Evolutionary conservation across 306 rosid species (phyloP).

Genomic region (Dalbergia cultrata): DNA sequence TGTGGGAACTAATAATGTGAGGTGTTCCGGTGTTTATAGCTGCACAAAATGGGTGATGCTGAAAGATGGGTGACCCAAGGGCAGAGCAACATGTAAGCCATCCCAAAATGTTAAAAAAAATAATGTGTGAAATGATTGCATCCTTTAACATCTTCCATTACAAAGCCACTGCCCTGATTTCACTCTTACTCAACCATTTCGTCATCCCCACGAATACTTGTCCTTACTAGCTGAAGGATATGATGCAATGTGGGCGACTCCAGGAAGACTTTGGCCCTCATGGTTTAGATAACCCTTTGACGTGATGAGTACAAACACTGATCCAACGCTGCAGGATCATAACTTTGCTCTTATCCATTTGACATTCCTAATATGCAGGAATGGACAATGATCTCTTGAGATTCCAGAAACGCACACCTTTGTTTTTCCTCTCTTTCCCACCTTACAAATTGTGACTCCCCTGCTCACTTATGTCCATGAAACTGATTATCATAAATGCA

Average conservation of each 20-base stretch:
- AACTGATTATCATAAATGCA: slow-evolving; percentile 23
- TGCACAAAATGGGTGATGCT: slow-evolving; percentile 55
- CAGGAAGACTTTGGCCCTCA: not conserved
- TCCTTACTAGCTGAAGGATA: slow-evolving; percentile 43
- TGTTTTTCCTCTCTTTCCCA: not conserved
- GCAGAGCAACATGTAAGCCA: slow-evolving; percentile 46
- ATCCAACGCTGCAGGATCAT: slow-evolving; percentile 39
- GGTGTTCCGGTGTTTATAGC: slow-evolving; percentile 54
- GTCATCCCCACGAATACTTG: slow-evolving; percentile 78
- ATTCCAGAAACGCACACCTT: slow-evolving; percentile 32
- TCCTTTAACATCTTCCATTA: slow-evolving; percentile 50
- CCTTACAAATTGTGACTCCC: slow-evolving; percentile 22
- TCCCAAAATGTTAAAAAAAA: slow-evolving; percentile 28
- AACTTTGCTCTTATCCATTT: not conserved
- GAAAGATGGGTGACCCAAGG: slow-evolving; percentile 60
- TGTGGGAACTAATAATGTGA: slow-evolving; percentile 66
- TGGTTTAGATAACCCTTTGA: slow-evolving; percentile 16
- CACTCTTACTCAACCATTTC: slow-evolving; percentile 88
- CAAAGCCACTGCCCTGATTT: slow-evolving; percentile 59
- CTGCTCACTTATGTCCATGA: slow-evolving; percentile 9
- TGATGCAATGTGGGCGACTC: slow-evolving; percentile 39
- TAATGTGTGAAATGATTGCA: slow-evolving; percentile 39
- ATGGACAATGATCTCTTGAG: slow-evolving; percentile 34
- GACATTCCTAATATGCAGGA: not conserved
- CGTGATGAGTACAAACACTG: slow-evolving; percentile 18